Percentiles rank a stretch among this genome's conserved stretches.
phyloP scores from a whole-genome alignment of 768 basidiomycete species.

The Xerocomus brunneocitrinus region DNA sequence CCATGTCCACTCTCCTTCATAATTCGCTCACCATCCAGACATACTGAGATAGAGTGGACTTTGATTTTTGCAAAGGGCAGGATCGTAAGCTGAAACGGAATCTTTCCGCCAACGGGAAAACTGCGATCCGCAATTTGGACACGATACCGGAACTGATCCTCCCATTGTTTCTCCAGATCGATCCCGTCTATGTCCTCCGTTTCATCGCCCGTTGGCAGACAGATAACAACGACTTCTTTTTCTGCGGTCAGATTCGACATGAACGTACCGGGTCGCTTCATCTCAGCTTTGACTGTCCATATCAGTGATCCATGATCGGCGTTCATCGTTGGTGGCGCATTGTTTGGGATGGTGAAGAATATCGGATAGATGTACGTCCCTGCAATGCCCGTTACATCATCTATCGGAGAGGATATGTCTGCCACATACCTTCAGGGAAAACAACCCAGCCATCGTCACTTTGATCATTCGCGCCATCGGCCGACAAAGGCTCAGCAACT shows the following conservation, averaged over 20 bases:
- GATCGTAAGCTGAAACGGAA: constrained; percentile 77
- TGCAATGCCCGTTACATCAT: constrained; percentile 50
- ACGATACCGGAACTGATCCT: constrained; percentile 78
- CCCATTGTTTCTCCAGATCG: constrained; percentile 87
- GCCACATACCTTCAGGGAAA: constrained; percentile 68
- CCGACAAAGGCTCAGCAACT: constrained; percentile 28
- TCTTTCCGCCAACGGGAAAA: constrained; percentile 76
- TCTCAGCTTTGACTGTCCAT: constrained; percentile 79
- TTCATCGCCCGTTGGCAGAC: constrained; percentile 48
- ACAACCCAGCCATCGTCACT: constrained; percentile 69
- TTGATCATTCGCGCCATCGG: constrained; percentile 25
- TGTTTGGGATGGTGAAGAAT: constrained; percentile 78
- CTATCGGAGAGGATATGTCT: constrained; percentile 11
- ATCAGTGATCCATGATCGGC: constrained; percentile 71
- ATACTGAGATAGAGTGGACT: constrained; percentile 65
- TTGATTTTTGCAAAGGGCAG: constrained; percentile 83
- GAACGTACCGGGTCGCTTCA: constrained; percentile 79
- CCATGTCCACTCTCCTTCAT: neutral
- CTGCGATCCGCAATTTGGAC: constrained; percentile 69
- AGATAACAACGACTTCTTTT: constrained; percentile 71
- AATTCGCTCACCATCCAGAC: constrained; percentile 70
- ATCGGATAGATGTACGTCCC: constrained; percentile 94
- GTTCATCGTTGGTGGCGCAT: constrained; percentile 71
- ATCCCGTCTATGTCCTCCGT: constrained; percentile 71
- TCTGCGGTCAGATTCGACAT: constrained; percentile 62